Evolutionary conservation across 2,329 filamentous ascomycete species (phyloP).

Genomic region (Fusarium newnesense): DNA sequence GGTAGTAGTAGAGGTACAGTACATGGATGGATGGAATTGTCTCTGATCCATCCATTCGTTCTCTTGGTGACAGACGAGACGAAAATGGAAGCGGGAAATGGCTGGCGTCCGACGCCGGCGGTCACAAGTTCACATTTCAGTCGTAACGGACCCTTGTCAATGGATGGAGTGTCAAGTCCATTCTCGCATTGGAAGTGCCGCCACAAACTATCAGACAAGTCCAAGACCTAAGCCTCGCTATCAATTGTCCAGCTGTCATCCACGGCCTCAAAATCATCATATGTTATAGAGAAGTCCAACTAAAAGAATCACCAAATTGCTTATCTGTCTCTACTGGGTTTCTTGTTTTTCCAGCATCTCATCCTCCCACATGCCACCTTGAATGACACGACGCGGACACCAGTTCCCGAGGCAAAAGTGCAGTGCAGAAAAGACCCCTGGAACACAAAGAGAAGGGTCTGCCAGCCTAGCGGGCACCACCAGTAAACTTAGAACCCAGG

Average conservation of each 20-base stretch:
- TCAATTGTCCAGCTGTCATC: constrained; percentile 22
- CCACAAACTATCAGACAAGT: constrained; percentile 28
- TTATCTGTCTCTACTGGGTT: background rate
- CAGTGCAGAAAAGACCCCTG: constrained; percentile 22
- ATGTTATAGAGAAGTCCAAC: background rate
- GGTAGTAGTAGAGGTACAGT: constrained; percentile 25
- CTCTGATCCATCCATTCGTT: constrained; percentile 2
- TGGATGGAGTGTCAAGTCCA: constrained; percentile 9
- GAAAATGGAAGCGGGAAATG: constrained; percentile 24
- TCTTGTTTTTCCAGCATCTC: background rate
- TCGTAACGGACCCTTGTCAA: constrained; percentile 18
- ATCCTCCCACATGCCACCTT: constrained; percentile 24
- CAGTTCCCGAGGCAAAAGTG: constrained; percentile 28
- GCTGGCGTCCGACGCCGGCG: constrained; percentile 38
- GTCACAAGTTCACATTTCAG: constrained; percentile 40
- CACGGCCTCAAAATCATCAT: constrained; percentile 2
- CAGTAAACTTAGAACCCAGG: background rate
- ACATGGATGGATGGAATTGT: background rate
- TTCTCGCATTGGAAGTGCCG: constrained; percentile 24
- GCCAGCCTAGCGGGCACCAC: background rate
- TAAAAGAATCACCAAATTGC: constrained; percentile 4
- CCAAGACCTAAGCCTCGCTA: constrained; percentile 16
- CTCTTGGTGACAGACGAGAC: background rate
- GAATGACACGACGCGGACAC: constrained; percentile 24
- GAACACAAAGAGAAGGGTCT: constrained; percentile 31